Conservation (phyloP, 2,329 filamentous ascomycete species). For the Apiospora marii region DNA sequence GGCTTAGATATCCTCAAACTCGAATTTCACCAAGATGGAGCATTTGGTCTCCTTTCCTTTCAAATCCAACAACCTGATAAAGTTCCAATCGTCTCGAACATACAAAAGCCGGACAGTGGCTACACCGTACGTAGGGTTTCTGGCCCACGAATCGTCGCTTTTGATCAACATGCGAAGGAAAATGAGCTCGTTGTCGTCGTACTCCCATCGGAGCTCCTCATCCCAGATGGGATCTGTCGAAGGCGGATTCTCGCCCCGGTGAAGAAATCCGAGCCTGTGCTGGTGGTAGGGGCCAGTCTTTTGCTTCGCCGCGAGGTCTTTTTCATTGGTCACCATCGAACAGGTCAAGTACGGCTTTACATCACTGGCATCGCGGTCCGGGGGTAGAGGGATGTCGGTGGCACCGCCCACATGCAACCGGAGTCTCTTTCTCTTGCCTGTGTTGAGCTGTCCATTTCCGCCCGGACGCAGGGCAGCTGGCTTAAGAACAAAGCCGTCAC, state of each 20-base stretch:
- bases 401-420: conserved; percentile 68
- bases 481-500: conserved; percentile 72
- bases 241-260: conserved; percentile 64
- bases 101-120: conserved; percentile 67
- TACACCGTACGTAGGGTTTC: conserved; percentile 69
- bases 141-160: conserved; percentile 68
- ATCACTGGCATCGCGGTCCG: conserved; percentile 57
- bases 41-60: conserved; percentile 70
- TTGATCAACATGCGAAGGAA: conserved; percentile 73
- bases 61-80: conserved; percentile 70
- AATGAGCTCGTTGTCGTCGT: conserved; percentile 70
- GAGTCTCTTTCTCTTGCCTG: conserved; percentile 57
- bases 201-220: conserved; percentile 72
- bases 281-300: conserved; percentile 69
- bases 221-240: conserved; percentile 71
- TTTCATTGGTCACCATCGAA: conserved; percentile 64
- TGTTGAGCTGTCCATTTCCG: conserved; percentile 58
- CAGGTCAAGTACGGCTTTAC: conserved; percentile 73
- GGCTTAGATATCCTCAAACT: conserved; percentile 51
- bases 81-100: conserved; percentile 63
- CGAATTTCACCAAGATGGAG: conserved; percentile 67
- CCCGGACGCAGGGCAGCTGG: conserved; percentile 65
- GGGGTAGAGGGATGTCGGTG: conserved; percentile 64
- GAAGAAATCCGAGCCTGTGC: conserved; percentile 64
- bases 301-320: conserved; percentile 61